Percentiles rank a stretch among this genome's conserved stretches.
Evolutionary conservation across 306 rosid genomes (phyloP).

Genomic region (Inga leiocalycina): DNA sequence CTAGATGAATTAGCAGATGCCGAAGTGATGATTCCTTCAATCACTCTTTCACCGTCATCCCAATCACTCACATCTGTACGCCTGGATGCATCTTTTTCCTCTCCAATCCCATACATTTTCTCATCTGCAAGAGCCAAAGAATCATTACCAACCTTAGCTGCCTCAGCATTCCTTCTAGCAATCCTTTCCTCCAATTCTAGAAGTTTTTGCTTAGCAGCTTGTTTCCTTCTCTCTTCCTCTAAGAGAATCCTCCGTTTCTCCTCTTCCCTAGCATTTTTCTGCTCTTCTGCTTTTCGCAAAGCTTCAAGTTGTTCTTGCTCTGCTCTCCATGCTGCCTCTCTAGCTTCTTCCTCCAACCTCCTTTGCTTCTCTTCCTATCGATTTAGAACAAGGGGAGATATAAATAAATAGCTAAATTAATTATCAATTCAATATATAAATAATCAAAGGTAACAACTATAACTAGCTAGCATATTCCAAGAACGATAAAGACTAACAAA

Average conservation of each 20-base stretch:
- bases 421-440: neutral
- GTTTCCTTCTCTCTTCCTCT: constrained; percentile 95
- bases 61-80: constrained; percentile 71
- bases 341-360: constrained; percentile 86
- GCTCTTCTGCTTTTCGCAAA: constrained; percentile 83
- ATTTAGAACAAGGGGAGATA: neutral
- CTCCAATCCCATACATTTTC: constrained; percentile 43
- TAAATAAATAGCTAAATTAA: neutral
- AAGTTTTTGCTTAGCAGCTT: constrained; percentile 92
- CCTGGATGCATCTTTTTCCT: constrained; percentile 63
- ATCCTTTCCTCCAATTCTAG: constrained; percentile 90
- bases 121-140: constrained; percentile 52
- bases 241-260: constrained; percentile 68
- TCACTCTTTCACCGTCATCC: constrained; percentile 96
- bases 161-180: constrained; percentile 82
- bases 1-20: constrained; percentile 85
- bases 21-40: constrained; percentile 77
- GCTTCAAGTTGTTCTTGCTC: constrained; percentile 81
- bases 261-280: constrained; percentile 76
- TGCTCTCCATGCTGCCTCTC: constrained; percentile 94
- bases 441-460: neutral
- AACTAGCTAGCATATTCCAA: neutral
- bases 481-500: neutral
- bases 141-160: constrained; percentile 45
- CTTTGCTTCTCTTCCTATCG: constrained; percentile 75